A percentile compares a stretch with the other conserved stretches of the same genome.
Conservation (phyloP, 1,284 basidiomycete species). For the Austroboletus niveus region DNA sequence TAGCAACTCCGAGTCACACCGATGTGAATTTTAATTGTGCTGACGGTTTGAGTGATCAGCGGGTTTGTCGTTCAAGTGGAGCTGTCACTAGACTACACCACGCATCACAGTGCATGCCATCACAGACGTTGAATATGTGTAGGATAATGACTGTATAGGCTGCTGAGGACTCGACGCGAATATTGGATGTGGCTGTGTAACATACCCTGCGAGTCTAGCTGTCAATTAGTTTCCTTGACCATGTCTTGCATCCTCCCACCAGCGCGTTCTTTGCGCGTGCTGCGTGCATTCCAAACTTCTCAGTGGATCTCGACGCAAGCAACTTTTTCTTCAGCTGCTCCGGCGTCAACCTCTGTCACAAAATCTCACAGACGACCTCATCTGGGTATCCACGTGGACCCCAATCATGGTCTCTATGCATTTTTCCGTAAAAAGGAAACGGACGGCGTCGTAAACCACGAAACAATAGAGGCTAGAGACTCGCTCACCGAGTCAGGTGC, state of each 20-base stretch:
- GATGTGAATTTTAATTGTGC: too few species aligned
- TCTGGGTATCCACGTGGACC: conserved; percentile 41
- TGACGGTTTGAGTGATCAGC: too few species aligned
- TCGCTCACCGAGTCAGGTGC: conserved; percentile 38
- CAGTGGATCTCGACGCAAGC: conserved; percentile 27
- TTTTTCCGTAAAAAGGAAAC: conserved; percentile 64
- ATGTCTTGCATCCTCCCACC: conserved; percentile 26
- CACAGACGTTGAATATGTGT: too few species aligned
- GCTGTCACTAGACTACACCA: too few species aligned
- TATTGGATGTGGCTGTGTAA: conserved; percentile 24
- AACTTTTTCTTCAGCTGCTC: neutral
- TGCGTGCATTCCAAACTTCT: conserved; percentile 9
- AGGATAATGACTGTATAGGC: too few species aligned
- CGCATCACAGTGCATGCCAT: too few species aligned
- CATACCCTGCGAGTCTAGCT: neutral
- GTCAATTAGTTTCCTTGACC: neutral
- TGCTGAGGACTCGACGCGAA: too few species aligned
- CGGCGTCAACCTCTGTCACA: neutral
- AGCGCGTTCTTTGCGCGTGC: conserved; percentile 14
- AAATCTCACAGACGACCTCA: conserved; percentile 40
- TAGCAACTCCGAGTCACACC: too few species aligned
- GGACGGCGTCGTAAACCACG: conserved; percentile 39
- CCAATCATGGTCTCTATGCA: conserved; percentile 69
- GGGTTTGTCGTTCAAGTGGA: too few species aligned
- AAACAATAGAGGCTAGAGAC: conserved; percentile 45